These are phyloP conservation scores for Ceriops zippeliana DNA, from an alignment of 345 rosid genomes.

Conservation along the genomic window DNA sequence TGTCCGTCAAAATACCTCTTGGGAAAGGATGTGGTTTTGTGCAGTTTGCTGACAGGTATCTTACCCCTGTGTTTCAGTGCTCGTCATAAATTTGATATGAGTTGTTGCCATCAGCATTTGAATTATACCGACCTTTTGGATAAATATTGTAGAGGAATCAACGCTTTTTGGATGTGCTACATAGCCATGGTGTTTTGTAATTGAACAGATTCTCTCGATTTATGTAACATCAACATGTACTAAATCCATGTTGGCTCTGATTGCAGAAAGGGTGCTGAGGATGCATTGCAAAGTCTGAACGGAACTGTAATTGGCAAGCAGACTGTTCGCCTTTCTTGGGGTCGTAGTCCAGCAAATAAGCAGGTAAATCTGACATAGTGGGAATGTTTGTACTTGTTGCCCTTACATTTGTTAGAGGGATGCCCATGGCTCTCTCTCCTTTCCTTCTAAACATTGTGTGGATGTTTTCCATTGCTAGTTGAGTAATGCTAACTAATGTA, in stretches of 20 bases:
- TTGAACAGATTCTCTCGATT: not conserved
- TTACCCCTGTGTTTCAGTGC: not conserved
- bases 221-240: too few species aligned
- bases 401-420: too few species aligned
- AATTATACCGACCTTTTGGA: not conserved
- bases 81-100: not conserved
- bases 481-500: too few species aligned
- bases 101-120: not conserved
- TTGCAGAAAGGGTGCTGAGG: constrained; percentile 83
- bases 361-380: constrained; percentile 47
- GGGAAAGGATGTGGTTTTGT: constrained; percentile 99
- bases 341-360: constrained; percentile 76
- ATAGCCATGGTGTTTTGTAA: too few species aligned
- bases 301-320: constrained; percentile 84
- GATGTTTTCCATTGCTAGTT: too few species aligned
- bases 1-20: constrained; percentile 85
- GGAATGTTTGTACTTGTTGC: not conserved
- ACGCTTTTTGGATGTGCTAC: not conserved
- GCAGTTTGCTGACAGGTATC: constrained; percentile 71
- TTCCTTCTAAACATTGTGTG: too few species aligned
- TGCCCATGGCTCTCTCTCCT: too few species aligned
- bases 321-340: constrained; percentile 97
- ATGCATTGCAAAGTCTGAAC: constrained; percentile 67
- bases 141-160: not conserved
- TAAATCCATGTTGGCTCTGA: constrained; percentile 7